phyloP scores from a whole-genome alignment of 805 yeast genomes.

The Millerago galiae region DNA sequence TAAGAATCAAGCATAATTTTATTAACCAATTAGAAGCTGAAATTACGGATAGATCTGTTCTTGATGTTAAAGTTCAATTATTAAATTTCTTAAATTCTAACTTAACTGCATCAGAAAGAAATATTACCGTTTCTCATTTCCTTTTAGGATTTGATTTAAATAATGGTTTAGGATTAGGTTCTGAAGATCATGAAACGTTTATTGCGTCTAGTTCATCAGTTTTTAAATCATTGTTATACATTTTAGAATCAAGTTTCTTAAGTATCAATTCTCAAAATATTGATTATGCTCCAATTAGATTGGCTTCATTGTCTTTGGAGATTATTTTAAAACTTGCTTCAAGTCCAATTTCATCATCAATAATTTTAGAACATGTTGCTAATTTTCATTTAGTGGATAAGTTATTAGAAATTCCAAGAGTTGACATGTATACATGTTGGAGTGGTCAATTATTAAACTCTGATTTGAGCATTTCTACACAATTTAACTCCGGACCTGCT shows the following conservation, averaged over 20 bases:
- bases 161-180: constrained; percentile 45
- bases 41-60: constrained; percentile 31
- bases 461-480: constrained; percentile 26
- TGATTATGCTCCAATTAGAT: constrained; percentile 47
- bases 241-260: constrained; percentile 43
- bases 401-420: constrained; percentile 43
- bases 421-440: constrained; percentile 54
- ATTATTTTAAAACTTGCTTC: constrained; percentile 57
- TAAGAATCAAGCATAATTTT: constrained; percentile 64
- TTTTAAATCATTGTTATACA: constrained; percentile 44
- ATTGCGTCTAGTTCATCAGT: constrained; percentile 49
- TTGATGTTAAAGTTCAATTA: constrained; percentile 49
- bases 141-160: constrained; percentile 65
- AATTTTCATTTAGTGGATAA: constrained; percentile 44
- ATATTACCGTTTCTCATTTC: constrained; percentile 61
- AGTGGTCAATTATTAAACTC: constrained; percentile 38
- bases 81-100: constrained; percentile 51
- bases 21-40: constrained; percentile 57
- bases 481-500: constrained; percentile 27
- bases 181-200: constrained; percentile 39
- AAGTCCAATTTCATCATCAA: constrained; percentile 44
- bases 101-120: constrained; percentile 35
- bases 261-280: constrained; percentile 35
- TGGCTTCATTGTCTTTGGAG: constrained; percentile 55
- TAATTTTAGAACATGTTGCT: constrained; percentile 48